Percentiles rank a stretch among this genome's conserved stretches.
phyloP scores from a whole-genome alignment of 345 rosid species.

The Laguncularia racemosa region DNA sequence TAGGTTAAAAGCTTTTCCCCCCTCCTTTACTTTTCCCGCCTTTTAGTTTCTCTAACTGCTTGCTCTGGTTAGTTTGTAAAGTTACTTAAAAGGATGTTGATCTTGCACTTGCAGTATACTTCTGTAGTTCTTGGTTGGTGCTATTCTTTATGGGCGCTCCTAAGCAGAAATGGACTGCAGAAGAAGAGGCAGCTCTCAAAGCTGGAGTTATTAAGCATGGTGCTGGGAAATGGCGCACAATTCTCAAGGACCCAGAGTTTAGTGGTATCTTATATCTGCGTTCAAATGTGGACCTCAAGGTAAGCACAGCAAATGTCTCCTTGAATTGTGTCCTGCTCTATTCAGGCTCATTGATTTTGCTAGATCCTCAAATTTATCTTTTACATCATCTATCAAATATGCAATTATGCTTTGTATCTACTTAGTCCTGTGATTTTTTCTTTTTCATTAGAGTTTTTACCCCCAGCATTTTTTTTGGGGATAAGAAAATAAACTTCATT shows the following conservation, averaged over 20 bases:
- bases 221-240: constrained; percentile 98
- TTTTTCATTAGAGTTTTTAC: too few relatives aligned
- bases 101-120: too few relatives aligned
- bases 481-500: too few relatives aligned
- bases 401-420: too few relatives aligned
- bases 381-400: neutral
- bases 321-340: neutral
- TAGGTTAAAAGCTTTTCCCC: too few relatives aligned
- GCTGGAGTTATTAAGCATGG: constrained; percentile 96
- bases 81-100: too few relatives aligned
- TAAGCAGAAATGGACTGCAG: constrained; percentile 97
- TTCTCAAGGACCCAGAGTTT: constrained; percentile 93
- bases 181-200: constrained; percentile 91
- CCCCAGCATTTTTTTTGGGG: too few relatives aligned
- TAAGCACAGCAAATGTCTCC: constrained; percentile 4
- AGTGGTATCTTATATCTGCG: constrained; percentile 78
- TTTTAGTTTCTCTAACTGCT: too few relatives aligned
- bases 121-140: constrained; percentile 2
- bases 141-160: constrained; percentile 80
- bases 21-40: too few relatives aligned
- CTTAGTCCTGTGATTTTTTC: too few relatives aligned
- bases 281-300: constrained; percentile 98
- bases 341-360: neutral
- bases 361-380: neutral
- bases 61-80: too few relatives aligned